Evolutionary conservation across 2,329 filamentous ascomycete genomes (phyloP).

Genomic region (Penicillium italicum): DNA sequence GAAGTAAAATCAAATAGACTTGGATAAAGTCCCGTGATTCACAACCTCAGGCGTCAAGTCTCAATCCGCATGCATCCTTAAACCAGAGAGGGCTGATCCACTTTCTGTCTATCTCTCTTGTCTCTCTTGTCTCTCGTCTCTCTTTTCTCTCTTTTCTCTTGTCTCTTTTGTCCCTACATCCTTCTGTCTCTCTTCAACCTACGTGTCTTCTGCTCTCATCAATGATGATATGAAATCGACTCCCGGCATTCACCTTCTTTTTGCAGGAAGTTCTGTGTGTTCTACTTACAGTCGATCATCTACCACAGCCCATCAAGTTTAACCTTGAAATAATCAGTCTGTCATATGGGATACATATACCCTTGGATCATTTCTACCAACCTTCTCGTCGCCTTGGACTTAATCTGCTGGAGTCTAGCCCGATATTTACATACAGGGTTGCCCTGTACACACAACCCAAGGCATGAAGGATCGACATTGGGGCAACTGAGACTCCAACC

Average conservation of each 20-base stretch:
- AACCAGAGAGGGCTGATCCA: not conserved
- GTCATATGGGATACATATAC: not conserved
- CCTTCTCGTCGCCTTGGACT: not conserved
- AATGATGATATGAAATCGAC: conserved; percentile 2
- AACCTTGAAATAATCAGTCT: not conserved
- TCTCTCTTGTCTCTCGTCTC: not conserved
- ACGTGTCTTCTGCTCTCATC: not conserved
- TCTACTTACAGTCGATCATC: not conserved
- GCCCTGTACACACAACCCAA: conserved; percentile 3
- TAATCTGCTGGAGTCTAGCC: not conserved
- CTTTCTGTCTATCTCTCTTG: not conserved
- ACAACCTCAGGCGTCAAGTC: not conserved
- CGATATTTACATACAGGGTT: not conserved
- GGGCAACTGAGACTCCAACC: conserved; percentile 1
- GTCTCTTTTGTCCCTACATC: too few relatives aligned
- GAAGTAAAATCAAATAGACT: too few relatives aligned
- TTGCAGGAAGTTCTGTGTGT: not conserved
- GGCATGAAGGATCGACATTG: conserved; percentile 9
- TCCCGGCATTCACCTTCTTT: not conserved
- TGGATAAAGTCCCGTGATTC: not conserved
- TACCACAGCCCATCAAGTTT: not conserved
- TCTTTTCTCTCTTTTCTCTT: too few relatives aligned
- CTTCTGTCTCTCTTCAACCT: not conserved
- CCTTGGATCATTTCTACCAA: not conserved
- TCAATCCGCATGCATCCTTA: conserved; percentile 1